Conservation (phyloP, 768 basidiomycete genomes). For the Mycena filopes region DNA sequence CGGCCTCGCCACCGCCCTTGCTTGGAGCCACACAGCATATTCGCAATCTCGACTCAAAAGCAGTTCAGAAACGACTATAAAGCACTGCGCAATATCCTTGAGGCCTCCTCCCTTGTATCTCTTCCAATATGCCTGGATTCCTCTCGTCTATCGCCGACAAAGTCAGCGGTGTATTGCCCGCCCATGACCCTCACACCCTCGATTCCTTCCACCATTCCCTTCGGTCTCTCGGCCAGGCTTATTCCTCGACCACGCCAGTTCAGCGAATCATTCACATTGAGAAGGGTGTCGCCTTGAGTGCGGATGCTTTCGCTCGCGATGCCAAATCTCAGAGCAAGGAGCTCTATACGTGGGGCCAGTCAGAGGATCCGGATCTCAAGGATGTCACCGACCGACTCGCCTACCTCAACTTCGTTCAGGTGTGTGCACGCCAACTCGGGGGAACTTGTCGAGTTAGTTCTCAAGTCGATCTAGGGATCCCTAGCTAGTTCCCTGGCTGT, state of each 20-base stretch:
- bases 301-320: slow-evolving; percentile 73
- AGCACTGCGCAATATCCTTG: background rate
- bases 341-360: slow-evolving; percentile 86
- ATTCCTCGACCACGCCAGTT: slow-evolving; percentile 71
- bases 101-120: slow-evolving; percentile 29
- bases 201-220: slow-evolving; percentile 79
- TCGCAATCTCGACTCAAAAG: no score
- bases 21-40: no score
- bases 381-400: slow-evolving; percentile 82
- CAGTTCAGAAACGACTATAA: no score
- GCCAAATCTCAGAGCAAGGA: slow-evolving; percentile 83
- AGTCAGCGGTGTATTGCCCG: slow-evolving; percentile 63
- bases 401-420: slow-evolving; percentile 79
- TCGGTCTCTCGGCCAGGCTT: slow-evolving; percentile 78
- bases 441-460: background rate
- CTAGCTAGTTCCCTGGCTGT: slow-evolving; percentile 68
- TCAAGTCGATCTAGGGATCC: slow-evolving; percentile 54
- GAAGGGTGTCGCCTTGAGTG: slow-evolving; percentile 85
- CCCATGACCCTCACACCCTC: slow-evolving; percentile 63
- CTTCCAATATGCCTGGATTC: slow-evolving; percentile 62
- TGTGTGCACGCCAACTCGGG: background rate
- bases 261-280: slow-evolving; percentile 84
- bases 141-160: slow-evolving; percentile 78
- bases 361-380: slow-evolving; percentile 75
- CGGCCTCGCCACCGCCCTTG: no score